Percentiles rank a stretch among this genome's conserved stretches.
Evolutionary conservation across 306 rosid genomes (phyloP).

Genomic region (Mimosa pudica): DNA sequence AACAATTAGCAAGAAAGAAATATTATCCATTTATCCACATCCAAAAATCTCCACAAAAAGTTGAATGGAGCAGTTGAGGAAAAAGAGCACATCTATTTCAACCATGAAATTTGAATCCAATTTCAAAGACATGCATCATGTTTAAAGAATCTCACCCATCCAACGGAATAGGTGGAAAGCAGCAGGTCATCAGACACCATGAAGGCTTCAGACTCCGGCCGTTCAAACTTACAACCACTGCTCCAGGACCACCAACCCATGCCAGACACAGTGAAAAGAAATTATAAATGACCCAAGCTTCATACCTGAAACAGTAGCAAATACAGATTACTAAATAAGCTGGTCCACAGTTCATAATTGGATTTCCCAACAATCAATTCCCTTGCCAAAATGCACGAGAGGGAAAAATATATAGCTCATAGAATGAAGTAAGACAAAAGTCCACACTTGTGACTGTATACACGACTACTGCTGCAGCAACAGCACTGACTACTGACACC

Average conservation of each 20-base stretch:
- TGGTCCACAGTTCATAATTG: constrained; percentile 1
- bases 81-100: constrained; percentile 10
- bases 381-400: background rate
- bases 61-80: constrained; percentile 3
- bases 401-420: constrained; percentile 5
- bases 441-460: constrained; percentile 21
- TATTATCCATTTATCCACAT: background rate
- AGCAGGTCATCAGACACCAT: constrained; percentile 81
- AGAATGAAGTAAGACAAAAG: constrained; percentile 7
- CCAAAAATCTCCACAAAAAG: background rate
- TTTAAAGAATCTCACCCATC: constrained; percentile 81
- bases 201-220: constrained; percentile 94
- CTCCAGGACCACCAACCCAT: constrained; percentile 99
- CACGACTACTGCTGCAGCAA: background rate
- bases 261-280: constrained; percentile 89
- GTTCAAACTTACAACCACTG: constrained; percentile 86
- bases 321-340: constrained; percentile 19
- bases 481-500: constrained; percentile 13
- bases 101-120: constrained; percentile 20
- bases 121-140: constrained; percentile 29
- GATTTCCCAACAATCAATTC: background rate
- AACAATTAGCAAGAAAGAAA: background rate
- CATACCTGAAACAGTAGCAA: constrained; percentile 67
- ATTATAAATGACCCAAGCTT: constrained; percentile 97
- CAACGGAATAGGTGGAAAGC: constrained; percentile 83